Conservation (phyloP, 78 protist species). For the Dictyostelium brefeldianum region DNA sequence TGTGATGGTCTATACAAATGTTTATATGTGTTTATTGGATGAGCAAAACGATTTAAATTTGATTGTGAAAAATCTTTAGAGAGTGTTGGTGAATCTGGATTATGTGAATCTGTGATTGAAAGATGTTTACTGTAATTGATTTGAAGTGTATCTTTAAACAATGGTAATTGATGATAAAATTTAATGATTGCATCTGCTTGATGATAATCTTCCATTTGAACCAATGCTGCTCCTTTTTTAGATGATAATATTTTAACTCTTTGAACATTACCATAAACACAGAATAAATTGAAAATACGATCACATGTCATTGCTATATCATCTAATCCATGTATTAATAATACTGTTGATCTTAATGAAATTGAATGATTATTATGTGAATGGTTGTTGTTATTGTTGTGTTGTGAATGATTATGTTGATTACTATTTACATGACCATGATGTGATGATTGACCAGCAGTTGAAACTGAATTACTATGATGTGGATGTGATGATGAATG, state of each 20-base stretch:
- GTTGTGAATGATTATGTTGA: not conserved
- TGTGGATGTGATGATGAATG: conserved; percentile 22
- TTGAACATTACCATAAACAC: conserved; percentile 87
- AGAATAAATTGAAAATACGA: conserved; percentile 83
- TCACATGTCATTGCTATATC: conserved; percentile 74
- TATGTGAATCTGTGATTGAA: conserved; percentile 74
- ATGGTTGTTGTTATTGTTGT: too few relatives aligned
- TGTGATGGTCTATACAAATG: conserved; percentile 81
- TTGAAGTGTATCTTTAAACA: conserved; percentile 59
- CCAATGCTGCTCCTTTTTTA: conserved; percentile 86
- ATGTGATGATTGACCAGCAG: not conserved
- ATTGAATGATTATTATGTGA: not conserved
- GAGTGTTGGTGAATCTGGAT: conserved; percentile 38
- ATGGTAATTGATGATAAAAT: conserved; percentile 69
- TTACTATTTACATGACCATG: not conserved
- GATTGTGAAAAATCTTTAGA: conserved; percentile 56
- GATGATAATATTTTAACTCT: conserved; percentile 82
- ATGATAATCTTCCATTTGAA: conserved; percentile 84
- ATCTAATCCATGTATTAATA: conserved; percentile 76
- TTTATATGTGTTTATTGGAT: conserved; percentile 53
- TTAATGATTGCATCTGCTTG: conserved; percentile 77
- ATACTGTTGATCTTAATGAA: conserved; percentile 36
- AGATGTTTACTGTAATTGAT: conserved; percentile 77
- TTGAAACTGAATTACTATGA: conserved; percentile 4
- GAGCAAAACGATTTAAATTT: conserved; percentile 74